These are phyloP conservation scores for Mucuna pruriens DNA, from an alignment of 306 rosid genomes.

Conservation along the genomic window DNA sequence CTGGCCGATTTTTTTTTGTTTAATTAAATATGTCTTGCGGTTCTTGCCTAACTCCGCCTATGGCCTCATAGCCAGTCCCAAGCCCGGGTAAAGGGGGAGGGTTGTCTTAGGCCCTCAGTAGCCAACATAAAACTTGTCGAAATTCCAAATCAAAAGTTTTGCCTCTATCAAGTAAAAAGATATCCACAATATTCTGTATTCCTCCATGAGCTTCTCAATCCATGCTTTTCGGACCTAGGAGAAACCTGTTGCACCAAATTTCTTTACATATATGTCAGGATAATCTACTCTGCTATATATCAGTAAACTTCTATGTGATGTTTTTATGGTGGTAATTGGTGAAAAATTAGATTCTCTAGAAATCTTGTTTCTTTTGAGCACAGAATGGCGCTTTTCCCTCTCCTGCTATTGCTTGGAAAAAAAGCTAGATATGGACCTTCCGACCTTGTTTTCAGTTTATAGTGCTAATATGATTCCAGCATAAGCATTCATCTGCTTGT, in stretches of 20 bases:
- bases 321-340: not conserved
- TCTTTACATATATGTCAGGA: conserved; percentile 13
- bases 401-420: not conserved
- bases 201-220: conserved; percentile 3
- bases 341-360: not conserved
- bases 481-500: conserved; percentile 25
- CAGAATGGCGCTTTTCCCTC: not conserved
- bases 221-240: conserved; percentile 3
- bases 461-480: conserved; percentile 8
- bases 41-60: not conserved
- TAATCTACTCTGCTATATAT: conserved; percentile 4
- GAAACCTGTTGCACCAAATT: not conserved
- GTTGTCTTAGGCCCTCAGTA: not conserved
- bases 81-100: not conserved
- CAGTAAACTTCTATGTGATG: conserved; percentile 7
- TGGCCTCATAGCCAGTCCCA: not conserved
- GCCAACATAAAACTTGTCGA: not conserved
- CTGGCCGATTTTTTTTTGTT: not conserved
- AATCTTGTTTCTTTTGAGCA: conserved; percentile 10
- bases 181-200: not conserved
- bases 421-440: not conserved
- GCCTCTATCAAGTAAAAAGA: not conserved
- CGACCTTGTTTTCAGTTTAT: not conserved
- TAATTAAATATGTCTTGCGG: not conserved
- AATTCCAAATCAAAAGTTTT: not conserved